Base-by-base conservation (phyloP, 2,329 filamentous ascomycete genomes). In the Fusarium drepaniforme region DNA sequence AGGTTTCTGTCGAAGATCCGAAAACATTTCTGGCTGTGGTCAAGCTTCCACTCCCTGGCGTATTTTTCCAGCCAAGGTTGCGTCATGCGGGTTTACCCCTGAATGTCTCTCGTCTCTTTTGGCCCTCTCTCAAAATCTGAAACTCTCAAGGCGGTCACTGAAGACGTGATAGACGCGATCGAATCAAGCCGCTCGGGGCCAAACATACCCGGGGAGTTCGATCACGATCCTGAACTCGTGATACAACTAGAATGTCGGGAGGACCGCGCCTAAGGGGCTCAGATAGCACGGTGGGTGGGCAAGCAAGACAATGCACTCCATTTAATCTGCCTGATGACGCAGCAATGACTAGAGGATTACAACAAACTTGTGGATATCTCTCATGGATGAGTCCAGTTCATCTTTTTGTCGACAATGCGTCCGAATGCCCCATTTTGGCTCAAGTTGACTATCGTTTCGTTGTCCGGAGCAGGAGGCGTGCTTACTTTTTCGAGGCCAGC, bases 311-410 rank as follows among this genome's bases (percentile, higher is more conserved):
- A 57, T 53, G 33, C 16, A 59, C 51, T 38, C 33, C 66, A 21
- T 64, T 33, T 30, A 38, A 23, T 62, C 25, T 69, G 38, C 42
- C 63, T 35, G 38, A 74, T 76, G 73, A 73, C 71, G 66, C 33
- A 21, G 12, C 8, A 38, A 60, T 67, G 64, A 71, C 67, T 58
- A 15, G 28, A 21, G 21, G 9, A 35, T 63, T 59, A 58, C 37
- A 68, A 44, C 23, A 46, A 38, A 44, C 33, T 23, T 30, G 6
- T 37, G 46, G 28, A 44, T 38, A 62, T 63, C 30, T 30, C 38
- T 21, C 61, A 33, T 30, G 44, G 38, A 25, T 18, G 56, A 59
- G 53, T 18, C 53, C 33, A 37, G 53, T 25, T 38, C 13, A 23
- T 21, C 13, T 38, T 33, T 40, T 40, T 59, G 37, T 37, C 28